Evolutionary conservation across 305 asterid species (phyloP).

Genomic region (Solanum hybrid): DNA sequence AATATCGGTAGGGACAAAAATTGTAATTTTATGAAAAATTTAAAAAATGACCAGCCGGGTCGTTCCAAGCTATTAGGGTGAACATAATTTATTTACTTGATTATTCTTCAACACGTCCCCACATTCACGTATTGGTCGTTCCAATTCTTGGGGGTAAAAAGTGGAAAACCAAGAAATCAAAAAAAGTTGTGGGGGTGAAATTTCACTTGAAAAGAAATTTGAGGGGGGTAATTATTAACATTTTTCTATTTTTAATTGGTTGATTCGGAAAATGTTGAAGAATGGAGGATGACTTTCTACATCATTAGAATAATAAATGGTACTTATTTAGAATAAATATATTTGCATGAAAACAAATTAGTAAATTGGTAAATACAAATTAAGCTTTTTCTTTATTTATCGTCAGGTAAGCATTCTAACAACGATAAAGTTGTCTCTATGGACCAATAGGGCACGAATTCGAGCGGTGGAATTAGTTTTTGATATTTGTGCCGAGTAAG

Average conservation of each 20-base stretch:
- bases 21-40: not conserved
- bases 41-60: not conserved
- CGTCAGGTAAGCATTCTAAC: not conserved
- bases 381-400: not conserved
- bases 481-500: not conserved
- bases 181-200: too few relatives aligned
- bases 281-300: not conserved
- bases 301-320: not conserved
- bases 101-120: not conserved
- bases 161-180: too few relatives aligned
- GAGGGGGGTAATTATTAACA: not conserved
- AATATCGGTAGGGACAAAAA: not conserved
- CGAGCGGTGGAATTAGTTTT: not conserved
- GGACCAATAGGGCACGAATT: not conserved
- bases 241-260: not conserved
- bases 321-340: not conserved
- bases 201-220: too few relatives aligned
- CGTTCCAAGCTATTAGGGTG: not conserved
- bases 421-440: not conserved
- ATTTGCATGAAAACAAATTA: not conserved
- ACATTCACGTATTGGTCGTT: not conserved
- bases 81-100: not conserved
- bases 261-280: not conserved
- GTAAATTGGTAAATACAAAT: not conserved
- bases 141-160: too few relatives aligned